A percentile compares a stretch with the other conserved stretches of the same genome.
Evolutionary conservation across 2,329 filamentous ascomycete genomes (phyloP).

Genomic region (Dothiorella sarmentorum): DNA sequence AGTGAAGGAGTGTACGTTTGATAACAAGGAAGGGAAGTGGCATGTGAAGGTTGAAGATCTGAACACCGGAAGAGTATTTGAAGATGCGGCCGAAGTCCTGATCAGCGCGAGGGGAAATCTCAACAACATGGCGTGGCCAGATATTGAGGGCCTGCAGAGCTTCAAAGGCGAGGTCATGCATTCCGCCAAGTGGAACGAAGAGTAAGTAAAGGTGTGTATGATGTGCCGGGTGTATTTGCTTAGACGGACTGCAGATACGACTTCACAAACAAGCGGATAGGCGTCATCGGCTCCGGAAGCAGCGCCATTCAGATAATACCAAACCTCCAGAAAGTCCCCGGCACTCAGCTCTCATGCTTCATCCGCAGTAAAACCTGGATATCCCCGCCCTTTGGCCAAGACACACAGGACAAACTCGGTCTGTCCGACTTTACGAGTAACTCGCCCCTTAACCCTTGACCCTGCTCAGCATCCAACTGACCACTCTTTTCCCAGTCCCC

Average conservation of each 20-base stretch:
- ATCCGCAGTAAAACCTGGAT: slow-evolving; percentile 37
- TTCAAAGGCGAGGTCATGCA: slow-evolving; percentile 37
- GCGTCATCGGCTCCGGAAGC: slow-evolving; percentile 34
- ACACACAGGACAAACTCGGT: slow-evolving; percentile 32
- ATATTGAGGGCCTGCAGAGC: slow-evolving; percentile 30
- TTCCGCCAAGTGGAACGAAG: slow-evolving; percentile 34
- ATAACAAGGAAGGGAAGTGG: slow-evolving; percentile 36
- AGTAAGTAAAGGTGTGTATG: slow-evolving; percentile 21
- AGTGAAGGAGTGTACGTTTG: slow-evolving; percentile 33
- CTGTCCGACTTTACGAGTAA: slow-evolving; percentile 30
- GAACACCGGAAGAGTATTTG: slow-evolving; percentile 26
- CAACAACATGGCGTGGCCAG: slow-evolving; percentile 33
- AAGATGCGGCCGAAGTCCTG: slow-evolving; percentile 30
- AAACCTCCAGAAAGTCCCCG: slow-evolving; percentile 35
- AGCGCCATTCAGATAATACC: slow-evolving; percentile 43
- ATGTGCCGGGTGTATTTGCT: not conserved
- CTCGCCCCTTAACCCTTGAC: not conserved
- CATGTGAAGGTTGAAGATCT: slow-evolving; percentile 34
- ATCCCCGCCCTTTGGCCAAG: slow-evolving; percentile 31
- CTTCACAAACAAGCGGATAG: slow-evolving; percentile 33
- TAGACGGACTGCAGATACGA: slow-evolving; percentile 26
- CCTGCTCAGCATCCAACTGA: not conserved
- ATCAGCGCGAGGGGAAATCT: slow-evolving; percentile 33
- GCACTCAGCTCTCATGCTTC: slow-evolving; percentile 32
- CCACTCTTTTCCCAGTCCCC: slow-evolving; percentile 20